A percentile compares a stretch with the other conserved stretches of the same genome.
Conservation (phyloP, 2,329 filamentous ascomycete species). For the Trichoderma breve region DNA sequence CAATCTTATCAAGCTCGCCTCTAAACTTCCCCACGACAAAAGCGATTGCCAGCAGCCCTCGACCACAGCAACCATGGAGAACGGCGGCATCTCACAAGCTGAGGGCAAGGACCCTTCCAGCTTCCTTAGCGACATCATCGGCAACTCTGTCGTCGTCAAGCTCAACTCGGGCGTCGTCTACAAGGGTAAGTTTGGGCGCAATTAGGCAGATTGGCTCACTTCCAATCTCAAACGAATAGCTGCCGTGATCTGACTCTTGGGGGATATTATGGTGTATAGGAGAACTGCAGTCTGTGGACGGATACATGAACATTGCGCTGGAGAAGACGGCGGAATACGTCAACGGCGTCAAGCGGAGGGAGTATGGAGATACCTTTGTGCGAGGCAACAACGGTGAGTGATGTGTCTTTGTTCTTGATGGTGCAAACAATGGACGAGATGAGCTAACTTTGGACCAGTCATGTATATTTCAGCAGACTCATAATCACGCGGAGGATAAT, state of each 20-base stretch:
- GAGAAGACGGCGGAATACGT: conserved; percentile 94
- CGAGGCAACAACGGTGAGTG: conserved; percentile 86
- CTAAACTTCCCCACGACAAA: conserved; percentile 16
- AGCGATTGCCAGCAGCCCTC: neutral
- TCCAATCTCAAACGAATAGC: neutral
- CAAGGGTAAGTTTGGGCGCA: conserved; percentile 63
- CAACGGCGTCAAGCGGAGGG: conserved; percentile 76
- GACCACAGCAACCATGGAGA: conserved; percentile 63
- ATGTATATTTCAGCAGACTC: conserved; percentile 70
- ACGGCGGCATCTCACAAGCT: conserved; percentile 58
- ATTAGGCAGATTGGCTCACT: neutral
- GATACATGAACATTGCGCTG: conserved; percentile 99
- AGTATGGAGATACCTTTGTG: conserved; percentile 92
- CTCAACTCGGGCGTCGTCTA: conserved; percentile 98
- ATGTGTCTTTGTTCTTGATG: too few species aligned
- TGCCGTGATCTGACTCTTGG: neutral
- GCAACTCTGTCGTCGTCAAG: conserved; percentile 91
- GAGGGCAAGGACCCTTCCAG: conserved; percentile 90
- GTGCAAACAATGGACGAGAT: neutral
- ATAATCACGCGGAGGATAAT: conserved; percentile 29
- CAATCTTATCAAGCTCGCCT: neutral
- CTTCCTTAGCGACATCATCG: conserved; percentile 92
- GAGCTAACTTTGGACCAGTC: conserved; percentile 36
- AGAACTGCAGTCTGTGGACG: conserved; percentile 93
- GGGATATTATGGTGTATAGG: conserved; percentile 49